Base-by-base conservation (phyloP, 345 rosid species). In the Anastatica hierochuntica region DNA sequence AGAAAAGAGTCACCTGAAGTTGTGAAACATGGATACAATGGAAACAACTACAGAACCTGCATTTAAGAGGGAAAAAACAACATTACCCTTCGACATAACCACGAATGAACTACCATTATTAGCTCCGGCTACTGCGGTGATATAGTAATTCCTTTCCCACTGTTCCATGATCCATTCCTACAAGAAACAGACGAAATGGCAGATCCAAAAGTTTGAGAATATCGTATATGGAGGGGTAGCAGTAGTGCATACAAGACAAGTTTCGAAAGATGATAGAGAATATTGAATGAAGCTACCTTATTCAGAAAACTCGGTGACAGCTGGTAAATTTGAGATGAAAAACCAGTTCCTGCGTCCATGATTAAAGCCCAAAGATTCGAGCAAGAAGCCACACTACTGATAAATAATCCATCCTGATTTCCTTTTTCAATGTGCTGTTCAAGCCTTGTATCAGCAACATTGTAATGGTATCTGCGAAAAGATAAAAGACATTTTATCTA, bases 151-250 rank as follows among this genome's bases (percentile, higher is more conserved):
- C 66, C 81, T 90, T 64, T 90, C 96, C 98, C 96, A 90, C 41
- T 90, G 95, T 63, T 90, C 96, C 94, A 90, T 79, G 54, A 90
- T 88, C 96, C 98, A 90, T 64, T 90, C 96, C 96, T 88, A 60
- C 13, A 52, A 18, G 50, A 39, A 21, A 36, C 18, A 10, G 39
- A 46, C 49, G 49, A 64, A 20, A 55, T 36, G 30, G 41, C 9
- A 56, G 31, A 49, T 10, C 21, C 13, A 49, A 17, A 60, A 47
- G 58, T 37, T 66, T 14, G 15, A 58, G 38, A 23, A 56, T 23
- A 15, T 39, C 52, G 33, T 11, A 58, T 14, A 43, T 26, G 34
- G 17, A 44, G 37, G 42, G 54, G 44, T 1, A 55, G 7, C 14
- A 39, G 34, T 36, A 6, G 17, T 20, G 36, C 56, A 46, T 62